Evolutionary conservation across 192 early-diverging fungal species (phyloP).

Genomic region (Lobosporangium transversale): DNA sequence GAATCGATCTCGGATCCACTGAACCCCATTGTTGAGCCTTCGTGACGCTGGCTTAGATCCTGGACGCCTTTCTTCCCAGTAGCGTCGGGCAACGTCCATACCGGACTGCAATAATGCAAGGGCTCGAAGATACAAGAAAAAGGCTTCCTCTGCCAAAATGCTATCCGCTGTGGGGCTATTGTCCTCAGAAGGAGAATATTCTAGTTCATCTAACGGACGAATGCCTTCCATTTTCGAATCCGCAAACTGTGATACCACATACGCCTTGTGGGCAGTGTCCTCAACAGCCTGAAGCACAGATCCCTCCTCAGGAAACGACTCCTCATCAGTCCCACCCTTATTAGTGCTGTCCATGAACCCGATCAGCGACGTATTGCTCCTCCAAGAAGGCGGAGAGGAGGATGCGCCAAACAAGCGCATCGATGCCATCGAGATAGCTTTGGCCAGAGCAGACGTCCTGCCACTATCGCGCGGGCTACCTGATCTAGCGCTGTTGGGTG

Average conservation of each 20-base stretch:
- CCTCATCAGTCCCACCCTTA: constrained; percentile 7
- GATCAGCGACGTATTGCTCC: constrained; percentile 35
- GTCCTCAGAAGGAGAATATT: constrained; percentile 38
- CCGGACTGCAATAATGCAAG: constrained; percentile 71
- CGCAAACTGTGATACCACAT: constrained; percentile 73
- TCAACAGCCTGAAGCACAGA: constrained; percentile 71
- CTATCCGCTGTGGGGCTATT: constrained; percentile 45
- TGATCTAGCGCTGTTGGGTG: constrained; percentile 35
- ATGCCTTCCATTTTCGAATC: constrained; percentile 67
- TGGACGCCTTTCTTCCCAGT: constrained; percentile 62
- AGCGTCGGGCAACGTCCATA: constrained; percentile 63
- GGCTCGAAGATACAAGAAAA: constrained; percentile 75
- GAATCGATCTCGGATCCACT: constrained; percentile 91
- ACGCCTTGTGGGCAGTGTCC: constrained; percentile 74
- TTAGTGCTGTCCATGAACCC: constrained; percentile 31
- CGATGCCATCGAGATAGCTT: constrained; percentile 64
- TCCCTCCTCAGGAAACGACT: constrained; percentile 48
- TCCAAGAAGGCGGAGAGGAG: constrained; percentile 59
- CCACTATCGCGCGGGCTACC: constrained; percentile 45
- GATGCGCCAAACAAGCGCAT: constrained; percentile 63
- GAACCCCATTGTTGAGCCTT: constrained; percentile 67
- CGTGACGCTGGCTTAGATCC: constrained; percentile 50
- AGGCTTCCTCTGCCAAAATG: constrained; percentile 71
- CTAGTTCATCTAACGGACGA: constrained; percentile 49
- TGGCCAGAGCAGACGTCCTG: constrained; percentile 60